These are phyloP conservation scores for Castanea crenata DNA, from an alignment of 306 rosid species.

Conservation along the genomic window DNA sequence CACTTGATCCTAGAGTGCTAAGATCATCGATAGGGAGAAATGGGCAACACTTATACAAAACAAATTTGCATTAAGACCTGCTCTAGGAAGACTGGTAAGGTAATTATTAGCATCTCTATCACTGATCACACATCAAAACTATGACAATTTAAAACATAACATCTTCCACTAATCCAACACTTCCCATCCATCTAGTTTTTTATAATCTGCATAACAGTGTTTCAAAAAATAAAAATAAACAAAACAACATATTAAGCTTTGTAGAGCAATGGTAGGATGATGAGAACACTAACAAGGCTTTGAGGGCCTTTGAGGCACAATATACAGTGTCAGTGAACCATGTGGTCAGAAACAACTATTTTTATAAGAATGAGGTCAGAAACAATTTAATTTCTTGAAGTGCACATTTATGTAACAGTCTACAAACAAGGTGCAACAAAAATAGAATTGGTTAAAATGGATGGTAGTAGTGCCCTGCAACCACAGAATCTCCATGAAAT, in stretches of 20 bases:
- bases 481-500: neutral
- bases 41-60: neutral
- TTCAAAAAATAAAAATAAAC: neutral
- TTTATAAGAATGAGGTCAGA: neutral
- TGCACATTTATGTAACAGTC: neutral
- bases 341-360: neutral
- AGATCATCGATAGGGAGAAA: neutral
- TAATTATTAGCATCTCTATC: neutral
- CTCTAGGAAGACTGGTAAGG: neutral
- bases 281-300: neutral
- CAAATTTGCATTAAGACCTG: neutral
- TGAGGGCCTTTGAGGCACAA: neutral
- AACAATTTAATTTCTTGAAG: neutral
- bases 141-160: neutral
- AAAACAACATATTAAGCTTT: neutral
- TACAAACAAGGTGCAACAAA: neutral
- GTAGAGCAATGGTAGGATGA: neutral
- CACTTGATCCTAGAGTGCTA: neutral
- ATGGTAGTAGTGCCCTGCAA: neutral
- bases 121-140: neutral
- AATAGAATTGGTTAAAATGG: neutral
- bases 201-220: neutral
- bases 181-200: neutral
- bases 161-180: neutral
- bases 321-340: neutral